Percentiles rank a stretch among this genome's conserved stretches.
phyloP scores from a whole-genome alignment of 345 rosid species.

The Viola odorata region DNA sequence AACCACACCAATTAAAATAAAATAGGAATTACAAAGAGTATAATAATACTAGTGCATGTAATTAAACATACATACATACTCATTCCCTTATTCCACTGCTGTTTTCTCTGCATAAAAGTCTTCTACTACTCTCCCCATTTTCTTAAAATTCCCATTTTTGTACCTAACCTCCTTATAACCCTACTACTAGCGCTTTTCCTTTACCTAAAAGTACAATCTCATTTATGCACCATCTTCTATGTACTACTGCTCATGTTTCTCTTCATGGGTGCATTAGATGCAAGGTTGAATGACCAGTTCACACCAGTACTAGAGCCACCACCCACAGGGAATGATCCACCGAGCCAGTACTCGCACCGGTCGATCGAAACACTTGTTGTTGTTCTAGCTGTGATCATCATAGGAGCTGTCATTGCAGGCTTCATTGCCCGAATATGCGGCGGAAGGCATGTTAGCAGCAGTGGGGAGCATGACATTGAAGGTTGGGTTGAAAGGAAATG shows the following conservation, averaged over 20 bases:
- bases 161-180: no score
- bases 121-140: no score
- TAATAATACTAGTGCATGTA: no score
- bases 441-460: conserved; percentile 55
- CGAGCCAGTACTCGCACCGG: conserved; percentile 27
- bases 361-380: conserved; percentile 75
- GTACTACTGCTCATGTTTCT: not conserved
- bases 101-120: no score
- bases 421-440: conserved; percentile 70
- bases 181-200: no score
- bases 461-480: conserved; percentile 74
- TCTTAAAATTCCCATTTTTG: no score
- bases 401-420: conserved; percentile 63
- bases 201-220: no score
- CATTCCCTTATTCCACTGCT: no score
- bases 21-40: no score
- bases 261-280: conserved; percentile 19
- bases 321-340: conserved; percentile 22
- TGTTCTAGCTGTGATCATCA: conserved; percentile 78
- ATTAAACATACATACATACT: no score
- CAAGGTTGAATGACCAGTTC: conserved; percentile 26
- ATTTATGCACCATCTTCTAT: no score
- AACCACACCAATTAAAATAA: conserved; percentile 9
- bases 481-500: conserved; percentile 87
- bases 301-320: conserved; percentile 26